Evolutionary conservation across 805 yeast species (phyloP).

Genomic region (Saccharomycopsis vini): DNA sequence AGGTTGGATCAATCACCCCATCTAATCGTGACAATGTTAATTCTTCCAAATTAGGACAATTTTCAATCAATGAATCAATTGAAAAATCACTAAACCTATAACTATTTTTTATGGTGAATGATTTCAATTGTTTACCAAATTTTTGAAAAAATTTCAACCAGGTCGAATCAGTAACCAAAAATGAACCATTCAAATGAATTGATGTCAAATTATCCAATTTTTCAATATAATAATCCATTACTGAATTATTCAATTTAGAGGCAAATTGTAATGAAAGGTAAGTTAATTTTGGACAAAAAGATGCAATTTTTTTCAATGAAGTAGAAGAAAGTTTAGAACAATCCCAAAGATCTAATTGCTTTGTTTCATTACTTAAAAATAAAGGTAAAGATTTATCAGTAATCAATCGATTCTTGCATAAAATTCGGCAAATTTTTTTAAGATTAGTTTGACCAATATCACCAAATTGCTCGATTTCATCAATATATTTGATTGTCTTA

Average conservation of each 20-base stretch:
- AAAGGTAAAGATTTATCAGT: slow-evolving; percentile 63
- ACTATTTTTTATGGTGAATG: slow-evolving; percentile 66
- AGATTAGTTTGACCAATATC: slow-evolving; percentile 73
- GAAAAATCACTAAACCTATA: slow-evolving; percentile 72
- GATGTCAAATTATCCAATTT: slow-evolving; percentile 48
- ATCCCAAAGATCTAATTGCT: slow-evolving; percentile 74
- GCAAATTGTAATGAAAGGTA: slow-evolving; percentile 75
- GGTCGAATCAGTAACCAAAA: slow-evolving; percentile 60
- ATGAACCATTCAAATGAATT: slow-evolving; percentile 80
- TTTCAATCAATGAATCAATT: slow-evolving; percentile 49
- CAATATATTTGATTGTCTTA: slow-evolving; percentile 55
- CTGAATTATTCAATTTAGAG: slow-evolving; percentile 80
- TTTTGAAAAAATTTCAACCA: slow-evolving; percentile 72
- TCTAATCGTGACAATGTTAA: slow-evolving; percentile 64
- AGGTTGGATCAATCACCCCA: slow-evolving; percentile 50
- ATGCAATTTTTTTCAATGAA: slow-evolving; percentile 59
- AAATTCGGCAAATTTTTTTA: slow-evolving; percentile 62
- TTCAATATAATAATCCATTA: slow-evolving; percentile 50
- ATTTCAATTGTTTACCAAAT: slow-evolving; percentile 44
- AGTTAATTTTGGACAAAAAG: slow-evolving; percentile 69
- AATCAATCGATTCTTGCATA: slow-evolving; percentile 75
- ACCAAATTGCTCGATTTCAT: slow-evolving; percentile 73
- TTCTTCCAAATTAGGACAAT: slow-evolving; percentile 50
- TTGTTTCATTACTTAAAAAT: slow-evolving; percentile 55
- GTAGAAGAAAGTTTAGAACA: slow-evolving; percentile 71